Conservation (phyloP, 305 asterid genomes). For the Withania somnifera region DNA sequence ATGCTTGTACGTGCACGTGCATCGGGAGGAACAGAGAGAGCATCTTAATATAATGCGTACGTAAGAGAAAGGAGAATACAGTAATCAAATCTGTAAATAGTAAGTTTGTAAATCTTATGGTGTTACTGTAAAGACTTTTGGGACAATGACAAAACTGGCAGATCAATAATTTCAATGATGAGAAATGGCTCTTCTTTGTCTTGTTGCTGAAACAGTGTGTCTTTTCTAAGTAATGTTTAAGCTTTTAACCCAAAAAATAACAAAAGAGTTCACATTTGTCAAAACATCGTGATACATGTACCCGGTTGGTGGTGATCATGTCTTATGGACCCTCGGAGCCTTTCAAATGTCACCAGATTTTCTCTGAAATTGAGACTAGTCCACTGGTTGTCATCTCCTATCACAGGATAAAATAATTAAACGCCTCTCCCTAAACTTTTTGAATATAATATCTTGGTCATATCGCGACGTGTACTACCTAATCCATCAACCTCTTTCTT, state of each 20-base stretch:
- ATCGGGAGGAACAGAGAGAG: background rate
- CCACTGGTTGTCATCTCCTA: no score
- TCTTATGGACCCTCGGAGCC: background rate
- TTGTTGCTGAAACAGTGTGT: background rate
- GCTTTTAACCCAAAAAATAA: background rate
- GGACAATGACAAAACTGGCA: background rate
- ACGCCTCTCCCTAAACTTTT: background rate
- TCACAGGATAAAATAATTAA: background rate
- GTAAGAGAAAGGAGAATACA: background rate
- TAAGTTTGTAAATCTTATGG: background rate
- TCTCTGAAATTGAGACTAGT: background rate
- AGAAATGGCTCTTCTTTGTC: background rate
- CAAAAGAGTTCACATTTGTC: background rate
- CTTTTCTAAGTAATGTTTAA: background rate
- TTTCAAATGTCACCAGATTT: slow-evolving; percentile 2
- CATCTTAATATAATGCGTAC: background rate
- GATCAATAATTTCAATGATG: background rate
- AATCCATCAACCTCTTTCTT: background rate
- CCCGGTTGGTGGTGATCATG: background rate
- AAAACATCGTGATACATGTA: background rate
- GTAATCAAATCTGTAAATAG: background rate
- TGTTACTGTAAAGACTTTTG: background rate
- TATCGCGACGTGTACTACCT: background rate
- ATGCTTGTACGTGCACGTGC: background rate
- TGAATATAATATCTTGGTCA: background rate